Evolutionary conservation across 176 grass and related monocot genomes (phyloP).

Genomic region (Oryza coarctata): DNA sequence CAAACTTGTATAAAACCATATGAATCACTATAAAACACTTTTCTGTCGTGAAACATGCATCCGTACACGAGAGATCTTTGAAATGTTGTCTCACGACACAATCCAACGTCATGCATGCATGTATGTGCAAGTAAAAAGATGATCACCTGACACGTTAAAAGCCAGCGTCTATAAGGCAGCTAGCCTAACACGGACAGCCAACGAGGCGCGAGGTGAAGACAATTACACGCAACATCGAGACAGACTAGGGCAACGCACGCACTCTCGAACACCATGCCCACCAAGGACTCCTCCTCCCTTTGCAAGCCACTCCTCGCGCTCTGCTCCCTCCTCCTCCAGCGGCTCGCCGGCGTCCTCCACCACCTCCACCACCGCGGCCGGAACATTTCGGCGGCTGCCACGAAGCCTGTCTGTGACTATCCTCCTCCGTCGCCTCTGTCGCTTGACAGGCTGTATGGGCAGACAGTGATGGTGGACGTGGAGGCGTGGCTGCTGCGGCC

Average conservation of each 20-base stretch:
- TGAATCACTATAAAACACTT: too few species aligned
- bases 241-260: background rate
- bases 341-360: slow-evolving; percentile 10
- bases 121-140: too few species aligned
- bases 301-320: slow-evolving; percentile 45
- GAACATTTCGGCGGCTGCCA: background rate
- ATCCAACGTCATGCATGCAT: too few species aligned
- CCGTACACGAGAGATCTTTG: too few species aligned
- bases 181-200: slow-evolving; percentile 6
- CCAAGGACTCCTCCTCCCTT: slow-evolving; percentile 25
- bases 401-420: background rate
- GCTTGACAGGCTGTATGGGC: slow-evolving; percentile 37
- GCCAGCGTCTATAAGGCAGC: background rate
- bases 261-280: background rate
- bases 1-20: too few species aligned
- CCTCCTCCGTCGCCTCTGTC: background rate
- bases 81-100: too few species aligned
- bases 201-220: background rate
- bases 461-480: slow-evolving; percentile 57
- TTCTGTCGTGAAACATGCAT: too few species aligned
- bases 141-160: too few species aligned
- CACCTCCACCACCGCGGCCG: slow-evolving; percentile 1
- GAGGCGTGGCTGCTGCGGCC: slow-evolving; percentile 59
- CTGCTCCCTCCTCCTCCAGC: slow-evolving; percentile 37
- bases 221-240: slow-evolving; percentile 24